These are phyloP conservation scores for Nemania serpens DNA, from an alignment of 2,329 filamentous ascomycete genomes.

Conservation along the genomic window DNA sequence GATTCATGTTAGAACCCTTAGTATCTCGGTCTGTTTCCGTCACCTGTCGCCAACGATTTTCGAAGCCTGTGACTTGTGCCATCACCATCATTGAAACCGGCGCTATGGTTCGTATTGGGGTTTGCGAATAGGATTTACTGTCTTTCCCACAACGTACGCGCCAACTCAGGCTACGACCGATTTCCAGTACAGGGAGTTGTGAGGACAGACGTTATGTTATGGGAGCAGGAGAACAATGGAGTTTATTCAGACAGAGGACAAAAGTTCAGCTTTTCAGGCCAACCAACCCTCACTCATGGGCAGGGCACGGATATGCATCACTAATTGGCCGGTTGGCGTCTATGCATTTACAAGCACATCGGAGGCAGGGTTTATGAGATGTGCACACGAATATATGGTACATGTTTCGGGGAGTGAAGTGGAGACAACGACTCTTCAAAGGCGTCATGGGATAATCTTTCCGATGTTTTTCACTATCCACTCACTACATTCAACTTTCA, in stretches of 20 bases:
- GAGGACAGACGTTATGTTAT: not conserved
- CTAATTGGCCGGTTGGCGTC: slow-evolving; percentile 20
- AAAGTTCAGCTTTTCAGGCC: slow-evolving; percentile 18
- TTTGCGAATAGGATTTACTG: slow-evolving; percentile 12
- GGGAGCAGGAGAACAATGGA: slow-evolving; percentile 15
- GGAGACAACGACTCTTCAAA: slow-evolving; percentile 16
- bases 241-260: slow-evolving; percentile 22
- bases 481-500: slow-evolving; percentile 17
- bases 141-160: slow-evolving; percentile 16
- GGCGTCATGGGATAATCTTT: slow-evolving; percentile 12
- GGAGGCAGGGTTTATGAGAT: slow-evolving; percentile 13
- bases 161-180: slow-evolving; percentile 9
- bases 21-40: not conserved
- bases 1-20: slow-evolving; percentile 14
- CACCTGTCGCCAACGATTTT: slow-evolving; percentile 9
- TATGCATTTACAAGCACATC: slow-evolving; percentile 26
- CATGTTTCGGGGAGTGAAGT: not conserved
- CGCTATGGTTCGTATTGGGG: slow-evolving; percentile 20
- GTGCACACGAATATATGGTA: slow-evolving; percentile 7
- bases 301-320: slow-evolving; percentile 23
- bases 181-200: slow-evolving; percentile 7
- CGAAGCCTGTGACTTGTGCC: slow-evolving; percentile 20
- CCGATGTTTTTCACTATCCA: slow-evolving; percentile 9
- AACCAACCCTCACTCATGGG: slow-evolving; percentile 7
- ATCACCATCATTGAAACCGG: slow-evolving; percentile 20